Evolutionary conservation across 2,329 filamentous ascomycete species (phyloP), one percentile per base, ranked within the genome.

Genomic region (Botrytis cinerea): DNA sequence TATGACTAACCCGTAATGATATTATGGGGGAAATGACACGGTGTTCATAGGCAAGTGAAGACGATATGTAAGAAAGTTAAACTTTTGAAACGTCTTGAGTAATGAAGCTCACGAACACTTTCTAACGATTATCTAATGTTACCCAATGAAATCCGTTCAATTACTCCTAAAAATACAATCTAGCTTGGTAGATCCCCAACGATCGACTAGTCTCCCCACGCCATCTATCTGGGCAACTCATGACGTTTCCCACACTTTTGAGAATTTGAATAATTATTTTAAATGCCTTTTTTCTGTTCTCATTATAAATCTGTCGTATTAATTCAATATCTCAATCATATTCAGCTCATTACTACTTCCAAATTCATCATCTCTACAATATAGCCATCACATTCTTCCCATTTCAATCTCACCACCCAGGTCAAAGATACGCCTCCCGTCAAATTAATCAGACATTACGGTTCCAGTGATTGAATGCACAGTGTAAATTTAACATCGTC

Each of bases 391-490:
- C n/a, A 18, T 18, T 20, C 22, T 9, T 7, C 59, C 6, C 12
- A 32, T 32, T 16, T n/a, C 25, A 9, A 4, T 6, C 12, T n/a
- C 14, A 40, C 18, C 10, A 16, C 7, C 3, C 25, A 6, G 6
- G 12, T 61, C 59, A 61, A 18, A 40, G 0, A 61, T n/a, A 25
- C 22, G 7, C 4, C 35, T 5, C 18, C 12, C 1, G 59, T 3
- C 12, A 40, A 9, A 1, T 16, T 4, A 9, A 16, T 40, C 7
- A 16, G 1, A 40, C 22, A 12, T n/a, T 61, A 2, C 0, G 2
- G n/a, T n/a, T 35, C 12, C 22, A 12, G 22, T 28, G n/a, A n/a
- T n/a, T 10, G 22, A 54, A 25, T 1, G 0, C 59, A 61, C 6
- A 38, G 2, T 61, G 7, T 0, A 1, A 40, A 16, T n/a, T 35